Evolutionary conservation across 768 basidiomycete species (phyloP), one percentile per base, ranked within the genome.

Genomic region (Tephrocybe rancida): DNA sequence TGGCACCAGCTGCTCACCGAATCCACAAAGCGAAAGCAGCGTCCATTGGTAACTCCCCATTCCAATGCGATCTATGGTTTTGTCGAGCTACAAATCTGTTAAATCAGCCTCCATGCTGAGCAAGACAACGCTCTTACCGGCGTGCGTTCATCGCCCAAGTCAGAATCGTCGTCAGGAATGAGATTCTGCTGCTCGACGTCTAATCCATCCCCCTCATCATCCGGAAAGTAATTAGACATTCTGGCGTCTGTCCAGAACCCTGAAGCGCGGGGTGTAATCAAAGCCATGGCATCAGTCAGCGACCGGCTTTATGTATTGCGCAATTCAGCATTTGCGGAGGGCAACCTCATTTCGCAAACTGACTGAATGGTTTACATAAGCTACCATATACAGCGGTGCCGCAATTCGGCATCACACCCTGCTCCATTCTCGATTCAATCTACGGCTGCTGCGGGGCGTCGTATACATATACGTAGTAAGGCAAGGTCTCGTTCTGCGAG

Each of bases 21-120:
- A 90, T 39, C 93, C 93, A 73, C 94, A 96, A 10, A 95, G 70
- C 16, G 88, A 90, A 41, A 94, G 64, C 37, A 92, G 69, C 5
- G 82, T 83, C 90, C 89, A 92, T 61, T 94, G 92, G 60, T 92
- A 93, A 50, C 81, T 86, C 66, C 91, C 92, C 92, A 96, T 92
- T 25, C 92, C 93, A 64, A 95, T 94, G 35, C 85, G 80, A 65
- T 94, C 92, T 69, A 95, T 92, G 1, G 93, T 94, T 64, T 77
- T 88, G 71, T 95, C 93, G 24, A 95, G 76, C 61, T 71, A 57
- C 22, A 44, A 54, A 53, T 26, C 25, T 24, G 16, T 48, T 56
- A 30, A 26, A 27, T 50, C 38, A 16, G 9, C 30, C 16, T 19
- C 13, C 13, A 25, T 13, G 7, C n/a, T 21, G 32, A 43, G 13